These are phyloP conservation scores for Moringa oleifera DNA, from an alignment of 345 rosid species.

Conservation along the genomic window DNA sequence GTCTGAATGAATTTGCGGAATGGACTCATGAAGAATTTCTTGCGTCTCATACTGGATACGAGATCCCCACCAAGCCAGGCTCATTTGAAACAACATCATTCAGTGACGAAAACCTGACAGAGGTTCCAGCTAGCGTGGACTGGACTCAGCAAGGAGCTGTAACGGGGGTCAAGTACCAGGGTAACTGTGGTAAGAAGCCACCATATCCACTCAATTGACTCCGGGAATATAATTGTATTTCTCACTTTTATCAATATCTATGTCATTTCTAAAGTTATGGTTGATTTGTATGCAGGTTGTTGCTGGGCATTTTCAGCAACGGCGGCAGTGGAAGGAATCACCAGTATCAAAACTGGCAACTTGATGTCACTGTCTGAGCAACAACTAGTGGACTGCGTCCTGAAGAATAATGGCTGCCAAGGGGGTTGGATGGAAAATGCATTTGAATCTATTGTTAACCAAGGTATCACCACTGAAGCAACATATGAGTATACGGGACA, in stretches of 20 bases:
- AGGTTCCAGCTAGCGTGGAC: conserved; percentile 24
- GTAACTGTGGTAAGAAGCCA: conserved; percentile 31
- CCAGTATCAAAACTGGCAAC: conserved; percentile 32
- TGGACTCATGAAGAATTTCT: conserved; percentile 43
- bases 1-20: conserved; percentile 48
- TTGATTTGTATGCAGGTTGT: conserved; percentile 26
- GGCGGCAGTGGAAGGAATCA: conserved; percentile 52
- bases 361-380: conserved; percentile 43
- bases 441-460: conserved; percentile 23
- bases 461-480: conserved; percentile 28
- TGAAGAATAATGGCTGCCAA: conserved; percentile 19
- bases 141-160: conserved; percentile 46
- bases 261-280: not conserved
- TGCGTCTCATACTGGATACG: conserved; percentile 26
- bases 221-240: too few species aligned
- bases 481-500: conserved; percentile 19
- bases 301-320: conserved; percentile 68
- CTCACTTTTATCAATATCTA: too few species aligned
- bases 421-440: conserved; percentile 24
- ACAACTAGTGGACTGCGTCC: conserved; percentile 47
- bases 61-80: not conserved
- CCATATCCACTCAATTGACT: not conserved
- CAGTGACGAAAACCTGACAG: conserved; percentile 18
- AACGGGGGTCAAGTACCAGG: conserved; percentile 36
- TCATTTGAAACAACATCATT: conserved; percentile 7